Evolutionary conservation across 495 filamentous ascomycete genomes (phyloP).

Genomic region (Penicillium soppii): DNA sequence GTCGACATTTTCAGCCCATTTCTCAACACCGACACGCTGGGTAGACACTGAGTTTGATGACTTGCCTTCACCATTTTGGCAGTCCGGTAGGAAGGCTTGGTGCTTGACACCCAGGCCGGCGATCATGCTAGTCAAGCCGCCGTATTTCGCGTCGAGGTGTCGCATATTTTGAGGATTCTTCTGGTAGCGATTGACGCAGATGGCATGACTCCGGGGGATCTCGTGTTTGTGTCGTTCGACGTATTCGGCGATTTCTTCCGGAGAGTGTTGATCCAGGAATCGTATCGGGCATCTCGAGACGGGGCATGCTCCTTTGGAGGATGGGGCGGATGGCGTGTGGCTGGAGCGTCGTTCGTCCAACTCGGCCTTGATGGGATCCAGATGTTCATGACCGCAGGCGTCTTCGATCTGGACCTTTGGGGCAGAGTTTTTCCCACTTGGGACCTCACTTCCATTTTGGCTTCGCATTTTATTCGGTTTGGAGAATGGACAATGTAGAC

Average conservation of each 20-base stretch:
- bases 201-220: constrained; percentile 83
- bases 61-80: constrained; percentile 40
- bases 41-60: constrained; percentile 40
- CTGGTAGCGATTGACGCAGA: constrained; percentile 86
- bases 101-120: constrained; percentile 80
- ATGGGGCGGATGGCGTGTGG: constrained; percentile 45
- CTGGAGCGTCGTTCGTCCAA: constrained; percentile 37
- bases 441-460: constrained; percentile 24
- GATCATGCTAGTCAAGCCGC: constrained; percentile 86
- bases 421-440: constrained; percentile 23
- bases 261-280: constrained; percentile 82
- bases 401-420: constrained; percentile 30
- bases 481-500: constrained; percentile 47
- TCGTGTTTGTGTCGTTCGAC: constrained; percentile 92
- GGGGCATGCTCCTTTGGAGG: constrained; percentile 66
- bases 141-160: constrained; percentile 88
- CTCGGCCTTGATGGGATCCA: constrained; percentile 50
- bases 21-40: constrained; percentile 70
- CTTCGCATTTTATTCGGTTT: constrained; percentile 28
- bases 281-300: constrained; percentile 87
- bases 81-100: constrained; percentile 70
- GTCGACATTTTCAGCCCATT: constrained; percentile 75
- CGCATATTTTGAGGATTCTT: constrained; percentile 76
- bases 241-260: constrained; percentile 86
- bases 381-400: constrained; percentile 35